These are phyloP conservation scores for Astrothelium subdiscretum DNA, from an alignment of 495 filamentous ascomycete species.

Conservation along the genomic window DNA sequence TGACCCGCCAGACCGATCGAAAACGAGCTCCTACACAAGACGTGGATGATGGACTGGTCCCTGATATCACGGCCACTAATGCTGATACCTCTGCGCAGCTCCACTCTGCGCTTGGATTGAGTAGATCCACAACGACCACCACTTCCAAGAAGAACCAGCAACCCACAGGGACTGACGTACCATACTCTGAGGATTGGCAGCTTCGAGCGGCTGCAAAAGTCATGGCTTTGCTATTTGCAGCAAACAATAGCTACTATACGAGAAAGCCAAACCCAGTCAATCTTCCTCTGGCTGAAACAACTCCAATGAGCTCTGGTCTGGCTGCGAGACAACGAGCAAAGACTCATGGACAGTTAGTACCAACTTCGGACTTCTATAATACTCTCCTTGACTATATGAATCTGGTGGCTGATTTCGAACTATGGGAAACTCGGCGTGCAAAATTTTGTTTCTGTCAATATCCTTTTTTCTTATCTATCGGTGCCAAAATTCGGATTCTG, in stretches of 20 bases:
- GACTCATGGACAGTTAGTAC: conserved; percentile 51
- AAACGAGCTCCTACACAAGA: conserved; percentile 46
- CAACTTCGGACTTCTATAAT: conserved; percentile 81
- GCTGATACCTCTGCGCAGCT: conserved; percentile 52
- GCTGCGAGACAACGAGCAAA: conserved; percentile 33
- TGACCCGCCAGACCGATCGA: conserved; percentile 61
- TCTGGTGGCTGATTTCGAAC: conserved; percentile 77
- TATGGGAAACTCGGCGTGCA: conserved; percentile 65
- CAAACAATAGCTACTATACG: conserved; percentile 50
- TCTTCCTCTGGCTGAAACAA: neutral
- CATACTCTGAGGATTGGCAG: conserved; percentile 86
- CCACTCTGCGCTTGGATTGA: conserved; percentile 64
- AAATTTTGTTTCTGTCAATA: conserved; percentile 91
- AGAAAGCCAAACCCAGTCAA: conserved; percentile 8
- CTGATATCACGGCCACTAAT: conserved; percentile 45
- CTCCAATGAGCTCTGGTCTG: conserved; percentile 15
- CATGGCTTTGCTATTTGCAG: conserved; percentile 72
- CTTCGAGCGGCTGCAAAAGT: conserved; percentile 70
- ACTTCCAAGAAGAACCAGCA: conserved; percentile 34
- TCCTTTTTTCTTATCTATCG: conserved; percentile 87
- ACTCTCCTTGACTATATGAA: conserved; percentile 76
- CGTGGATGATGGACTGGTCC: conserved; percentile 54
- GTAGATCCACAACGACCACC: conserved; percentile 36
- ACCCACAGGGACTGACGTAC: conserved; percentile 6
- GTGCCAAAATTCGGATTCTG: conserved; percentile 85